These are phyloP conservation scores for Gossypium stocksii DNA, from an alignment of 345 rosid genomes.

Conservation along the genomic window DNA sequence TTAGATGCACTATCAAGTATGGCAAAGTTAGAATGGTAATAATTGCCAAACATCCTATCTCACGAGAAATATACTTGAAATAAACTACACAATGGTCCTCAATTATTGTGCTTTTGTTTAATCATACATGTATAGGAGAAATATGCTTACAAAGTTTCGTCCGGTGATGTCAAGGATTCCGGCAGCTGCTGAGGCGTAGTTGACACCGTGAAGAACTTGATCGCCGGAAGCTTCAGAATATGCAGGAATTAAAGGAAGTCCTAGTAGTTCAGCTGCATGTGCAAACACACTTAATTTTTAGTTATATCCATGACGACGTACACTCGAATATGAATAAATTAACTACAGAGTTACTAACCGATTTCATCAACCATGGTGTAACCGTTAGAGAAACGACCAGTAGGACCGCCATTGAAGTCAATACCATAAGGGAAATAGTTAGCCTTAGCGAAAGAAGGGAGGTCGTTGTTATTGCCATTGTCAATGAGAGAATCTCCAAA, in stretches of 20 bases:
- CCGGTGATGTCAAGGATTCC: conserved; percentile 91
- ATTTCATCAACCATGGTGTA: conserved; percentile 91
- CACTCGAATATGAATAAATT: no score
- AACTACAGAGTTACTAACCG: conserved; percentile 31
- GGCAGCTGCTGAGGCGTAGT: conserved; percentile 97
- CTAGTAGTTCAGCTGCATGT: conserved; percentile 62
- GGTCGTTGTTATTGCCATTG: conserved; percentile 86
- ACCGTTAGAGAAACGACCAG: conserved; percentile 98
- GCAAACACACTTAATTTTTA: neutral
- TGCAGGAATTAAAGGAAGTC: conserved; percentile 85
- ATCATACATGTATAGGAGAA: neutral
- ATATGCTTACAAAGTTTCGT: conserved; percentile 70
- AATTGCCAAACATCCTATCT: neutral
- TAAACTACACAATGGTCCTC: no score
- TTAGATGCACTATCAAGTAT: neutral
- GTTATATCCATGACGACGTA: no score
- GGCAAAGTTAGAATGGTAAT: neutral
- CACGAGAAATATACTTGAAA: neutral
- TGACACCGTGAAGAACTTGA: conserved; percentile 74
- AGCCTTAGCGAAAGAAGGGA: conserved; percentile 85
- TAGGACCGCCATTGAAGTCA: conserved; percentile 88
- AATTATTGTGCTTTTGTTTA: no score
- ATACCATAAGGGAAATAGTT: conserved; percentile 94
- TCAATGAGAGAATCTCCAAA: conserved; percentile 95
- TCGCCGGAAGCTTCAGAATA: conserved; percentile 71